Base-by-base conservation (phyloP, 108 stramenopile species). In the Cylindrotheca closterium region DNA sequence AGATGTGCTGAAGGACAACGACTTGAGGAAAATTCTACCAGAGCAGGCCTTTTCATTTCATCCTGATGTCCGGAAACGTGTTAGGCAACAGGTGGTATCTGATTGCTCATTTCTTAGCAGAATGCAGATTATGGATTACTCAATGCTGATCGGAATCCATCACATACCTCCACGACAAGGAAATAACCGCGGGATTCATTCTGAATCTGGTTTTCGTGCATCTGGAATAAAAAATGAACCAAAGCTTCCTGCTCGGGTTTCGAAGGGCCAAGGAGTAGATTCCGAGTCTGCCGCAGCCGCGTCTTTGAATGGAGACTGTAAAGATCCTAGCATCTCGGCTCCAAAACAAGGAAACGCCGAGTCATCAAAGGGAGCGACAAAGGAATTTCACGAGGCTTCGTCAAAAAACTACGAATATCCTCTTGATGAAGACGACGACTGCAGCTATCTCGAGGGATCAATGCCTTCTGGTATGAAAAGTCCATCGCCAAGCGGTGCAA, bases 61-160 rank as follows among this genome's bases (percentile, higher is more conserved):
- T 42, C 70, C 88, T 22, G 30, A 51, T 8, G 60, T 78, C 2
- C 80, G 85, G 49, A 81, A 68, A 19, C 73, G 67, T 4, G 58
- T 98, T 52, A 58, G 91, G 66, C 64, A 60, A 7, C 95, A 96
- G 60, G 71, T 98, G 7, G 55, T 53, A 7, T 55, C 56, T 26
- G 97, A 98, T 64, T 89, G 85, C 52, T 52, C 75, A 29, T 96
- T 94, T 64, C 63, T 98, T 50, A 67, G 71, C 34, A 51, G 75
- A 21, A 82, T 93, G 88, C 81, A 92, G 50, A 96, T 96, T 68
- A 98, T 98, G 97, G 97, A 98, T 58, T 98, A 98, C 61, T 93
- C 91, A 19, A 84, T 98, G 78, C 63, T 98, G 48, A 78, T 98
- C 58, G 97, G 97, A 23, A 70, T 94, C 27, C 95, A 95, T 70